Base-by-base conservation (phyloP, 371 early-diverging fungal genomes). In the Circinella minor region DNA sequence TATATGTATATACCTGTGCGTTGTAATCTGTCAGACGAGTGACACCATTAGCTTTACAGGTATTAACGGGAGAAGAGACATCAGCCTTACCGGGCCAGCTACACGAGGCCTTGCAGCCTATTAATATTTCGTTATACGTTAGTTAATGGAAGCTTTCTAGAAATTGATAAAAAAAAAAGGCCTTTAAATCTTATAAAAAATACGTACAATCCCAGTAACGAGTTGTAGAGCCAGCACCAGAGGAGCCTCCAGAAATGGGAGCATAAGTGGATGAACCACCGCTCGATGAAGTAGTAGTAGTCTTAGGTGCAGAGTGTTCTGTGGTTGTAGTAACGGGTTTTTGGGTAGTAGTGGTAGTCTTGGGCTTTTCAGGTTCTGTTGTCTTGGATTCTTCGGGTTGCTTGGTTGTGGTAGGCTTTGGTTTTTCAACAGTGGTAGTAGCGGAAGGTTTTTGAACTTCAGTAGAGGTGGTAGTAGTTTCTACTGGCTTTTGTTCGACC, bases 171-270 rank as follows among this genome's bases (percentile, higher is more conserved):
- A 27, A 27, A 27, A 27, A 27, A 27, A 27, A 27, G 27, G 0
- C 1, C 2, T 27, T 27, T 27, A 27, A 27, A 27, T 27, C 0
- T 27, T 27, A 27, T 27, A 2, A 27, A 27, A 27, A 27, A 11
- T 43, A 43, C 43, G 11, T 43, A 43, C 84, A 84, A 67, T 84
- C 84, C 81, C 84, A 84, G 65, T 84, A 84, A 37, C 79, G 79
- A 9, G 84, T 84, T 0, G 82, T 82, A 13, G 67, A 67, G 49
- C 81, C 84, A 43, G 8, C 38, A 20, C 81, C 81, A n/a, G 77
- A 74, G 6, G 46, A 38, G 43, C 81, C 81, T 27, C 70, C 71
- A 37, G 69, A 61, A 37, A 76, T 60, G n/a, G 63, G n/a, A 47
- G 60, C 48, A 34, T 76, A 74, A 37, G 55, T 61, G 0, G 68